Evolutionary conservation across 768 basidiomycete genomes (phyloP), one percentile per base, ranked within the genome.

Genomic region (Hericium erinaceus): DNA sequence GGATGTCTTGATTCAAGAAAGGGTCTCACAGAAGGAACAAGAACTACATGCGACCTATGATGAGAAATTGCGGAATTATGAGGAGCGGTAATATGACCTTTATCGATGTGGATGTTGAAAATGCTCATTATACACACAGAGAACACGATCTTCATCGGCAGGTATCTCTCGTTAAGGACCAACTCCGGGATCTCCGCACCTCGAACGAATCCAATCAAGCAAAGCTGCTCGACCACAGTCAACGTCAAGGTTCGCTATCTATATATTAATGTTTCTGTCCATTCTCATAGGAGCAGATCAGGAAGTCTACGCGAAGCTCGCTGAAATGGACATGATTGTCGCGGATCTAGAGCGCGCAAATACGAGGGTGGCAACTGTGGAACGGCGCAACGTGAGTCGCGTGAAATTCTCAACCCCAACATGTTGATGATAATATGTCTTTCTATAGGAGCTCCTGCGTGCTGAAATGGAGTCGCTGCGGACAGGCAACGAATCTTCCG

Each of bases 31-130:
- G 70, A 98, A 98, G 73, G 92, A 98, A 74, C 95, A 95, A 57
- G 97, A 98, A 72, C 77, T 98, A 18, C 91, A 95, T 62, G 97
- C 95, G 15, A 94, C 91, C 5, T 98, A 97, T 62, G 97, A 99
- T 65, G 97, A 99, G 73, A 87, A 87, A 63, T 78, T 99, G 68
- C 79, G 92, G 53, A 99, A 98, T 70, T 98, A 95, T 64, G 94
- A 95, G 70, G 95, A 95, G 66, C 81, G 95, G 93, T 93, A 63
- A 28, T 83, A 70, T 9, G 6, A 9, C 39, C 16, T 26, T 56
- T 13, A 8, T 37, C 18, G 46, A 2, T 48, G 13, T 2, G 44
- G 9, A 46, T 20, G 12, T 48, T 7, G 39, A 56, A n/a, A n/a
- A 44, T 15, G 49, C 40, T 49, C 38, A 46, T n/a, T 12, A n/a